Evolutionary conservation across 2,329 filamentous ascomycete species (phyloP), one percentile per base, ranked within the genome.

Genomic region (Fusarium poae): DNA sequence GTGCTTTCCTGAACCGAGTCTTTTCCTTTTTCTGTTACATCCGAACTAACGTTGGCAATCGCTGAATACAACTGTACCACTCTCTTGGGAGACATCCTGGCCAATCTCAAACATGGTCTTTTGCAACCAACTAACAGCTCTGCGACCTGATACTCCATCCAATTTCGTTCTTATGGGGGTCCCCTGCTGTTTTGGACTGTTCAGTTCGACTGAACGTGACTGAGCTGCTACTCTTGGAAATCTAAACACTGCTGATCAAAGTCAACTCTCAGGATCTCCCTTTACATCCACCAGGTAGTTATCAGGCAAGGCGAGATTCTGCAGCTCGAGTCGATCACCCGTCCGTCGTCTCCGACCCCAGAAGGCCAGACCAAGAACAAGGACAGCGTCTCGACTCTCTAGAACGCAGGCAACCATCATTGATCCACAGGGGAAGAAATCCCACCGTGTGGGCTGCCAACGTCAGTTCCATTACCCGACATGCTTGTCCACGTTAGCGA

Each of bases 281-380:
- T 72, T 60, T 49, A n/a, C 40, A 51, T 61, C 50, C 61, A 66
- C 49, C 42, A 61, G 42, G 40, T 46, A 61, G 42, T 37, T 46
- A 65, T 51, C 37, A 66, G 52, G 40, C 51, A 60, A 55, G 49
- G 43, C 51, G 56, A 52, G 62, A 59, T 62, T 52, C 64, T 48
- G 62, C 57, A 68, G 34, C 60, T 71, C 62, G 53, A 56, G 64
- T 58, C 63, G 64, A 72, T 72, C 61, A 68, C 70, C 67, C 62
- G 66, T 52, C 67, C 62, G 66, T 52, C 39, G 39, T 70, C 61
- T 72, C 67, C 66, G 56, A 60, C 23, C 53, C 59, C 32, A 57
- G 59, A 29, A 30, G 13, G 12, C 23, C 27, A 43, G 35, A 25
- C 29, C 30, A 59, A 43, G 25, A 34, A 44, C 30, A n/a, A 27